phyloP scores from a whole-genome alignment of 192 early-diverging fungal species.

The Linnemannia hyalina region DNA sequence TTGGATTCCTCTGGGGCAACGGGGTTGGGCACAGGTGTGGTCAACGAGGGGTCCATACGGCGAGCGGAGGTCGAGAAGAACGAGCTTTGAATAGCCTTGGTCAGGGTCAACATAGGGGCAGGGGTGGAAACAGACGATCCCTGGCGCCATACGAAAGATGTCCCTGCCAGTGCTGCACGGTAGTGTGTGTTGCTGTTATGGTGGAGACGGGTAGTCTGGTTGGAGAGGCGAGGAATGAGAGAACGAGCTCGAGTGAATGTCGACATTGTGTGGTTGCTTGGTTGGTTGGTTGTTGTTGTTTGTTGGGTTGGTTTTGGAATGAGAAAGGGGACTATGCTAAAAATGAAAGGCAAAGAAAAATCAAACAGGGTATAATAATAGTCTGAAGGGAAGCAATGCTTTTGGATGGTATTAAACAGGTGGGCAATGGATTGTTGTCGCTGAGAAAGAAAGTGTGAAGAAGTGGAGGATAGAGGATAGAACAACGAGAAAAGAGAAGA shows the following conservation, averaged over 20 bases:
- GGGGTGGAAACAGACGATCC: not conserved
- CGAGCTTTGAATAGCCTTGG: constrained; percentile 43
- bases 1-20: constrained; percentile 27
- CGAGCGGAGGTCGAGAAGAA: constrained; percentile 43
- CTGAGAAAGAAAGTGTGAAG: constrained; percentile 3
- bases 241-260: constrained; percentile 32
- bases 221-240: constrained; percentile 21
- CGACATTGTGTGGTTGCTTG: constrained; percentile 32
- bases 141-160: not conserved
- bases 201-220: constrained; percentile 18
- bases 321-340: constrained; percentile 6
- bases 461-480: constrained; percentile 3
- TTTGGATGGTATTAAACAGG: not conserved
- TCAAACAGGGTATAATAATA: not conserved
- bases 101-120: constrained; percentile 18
- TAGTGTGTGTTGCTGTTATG: constrained; percentile 17
- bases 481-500: constrained; percentile 7
- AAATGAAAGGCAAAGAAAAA: not conserved
- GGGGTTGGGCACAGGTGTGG: constrained; percentile 47
- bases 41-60: constrained; percentile 33
- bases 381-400: not conserved
- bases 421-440: not conserved
- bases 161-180: not conserved
- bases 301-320: constrained; percentile 3
- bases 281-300: not conserved